Percentiles rank a stretch among this genome's conserved stretches.
Evolutionary conservation across 2,329 filamentous ascomycete species (phyloP).

Genomic region (Penicillium aurantiogriseum): DNA sequence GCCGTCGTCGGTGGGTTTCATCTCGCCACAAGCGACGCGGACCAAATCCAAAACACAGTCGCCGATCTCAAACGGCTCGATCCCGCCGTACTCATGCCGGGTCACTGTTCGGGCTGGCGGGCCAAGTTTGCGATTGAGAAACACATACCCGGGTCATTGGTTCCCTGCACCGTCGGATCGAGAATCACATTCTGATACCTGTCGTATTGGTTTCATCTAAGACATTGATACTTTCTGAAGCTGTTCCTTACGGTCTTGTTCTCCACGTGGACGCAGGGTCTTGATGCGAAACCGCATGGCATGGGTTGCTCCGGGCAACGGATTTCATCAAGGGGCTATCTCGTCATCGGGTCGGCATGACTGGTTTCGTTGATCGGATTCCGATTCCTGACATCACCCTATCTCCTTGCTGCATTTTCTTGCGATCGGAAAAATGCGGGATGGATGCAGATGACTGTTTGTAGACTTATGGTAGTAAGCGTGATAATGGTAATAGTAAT

Average conservation of each 20-base stretch:
- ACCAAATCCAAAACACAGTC: slow-evolving; percentile 48
- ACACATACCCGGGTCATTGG: slow-evolving; percentile 50
- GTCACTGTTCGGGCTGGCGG: slow-evolving; percentile 58
- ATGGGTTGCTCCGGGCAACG: slow-evolving; percentile 17
- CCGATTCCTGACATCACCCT: slow-evolving; percentile 7
- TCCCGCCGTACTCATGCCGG: slow-evolving; percentile 52
- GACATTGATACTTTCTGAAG: not conserved
- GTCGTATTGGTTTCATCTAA: not conserved
- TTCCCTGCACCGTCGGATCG: slow-evolving; percentile 53
- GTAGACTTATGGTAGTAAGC: not conserved
- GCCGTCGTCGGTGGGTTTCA: slow-evolving; percentile 56
- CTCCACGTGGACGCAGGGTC: slow-evolving; percentile 20
- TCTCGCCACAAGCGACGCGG: slow-evolving; percentile 48
- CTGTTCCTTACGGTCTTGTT: slow-evolving; percentile 15
- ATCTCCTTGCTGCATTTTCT: slow-evolving; percentile 21
- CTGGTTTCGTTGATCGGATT: slow-evolving; percentile 3
- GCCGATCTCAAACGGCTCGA: slow-evolving; percentile 49
- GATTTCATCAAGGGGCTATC: slow-evolving; percentile 9
- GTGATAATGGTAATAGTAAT: not conserved
- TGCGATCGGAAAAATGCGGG: slow-evolving; percentile 15
- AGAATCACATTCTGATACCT: slow-evolving; percentile 38
- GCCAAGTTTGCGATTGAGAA: slow-evolving; percentile 55
- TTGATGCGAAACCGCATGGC: slow-evolving; percentile 12
- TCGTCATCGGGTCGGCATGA: slow-evolving; percentile 13
- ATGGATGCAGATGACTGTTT: not conserved